Evolutionary conservation across 257 asterid genomes (phyloP).

Genomic region (Solanum gandarillasii): DNA sequence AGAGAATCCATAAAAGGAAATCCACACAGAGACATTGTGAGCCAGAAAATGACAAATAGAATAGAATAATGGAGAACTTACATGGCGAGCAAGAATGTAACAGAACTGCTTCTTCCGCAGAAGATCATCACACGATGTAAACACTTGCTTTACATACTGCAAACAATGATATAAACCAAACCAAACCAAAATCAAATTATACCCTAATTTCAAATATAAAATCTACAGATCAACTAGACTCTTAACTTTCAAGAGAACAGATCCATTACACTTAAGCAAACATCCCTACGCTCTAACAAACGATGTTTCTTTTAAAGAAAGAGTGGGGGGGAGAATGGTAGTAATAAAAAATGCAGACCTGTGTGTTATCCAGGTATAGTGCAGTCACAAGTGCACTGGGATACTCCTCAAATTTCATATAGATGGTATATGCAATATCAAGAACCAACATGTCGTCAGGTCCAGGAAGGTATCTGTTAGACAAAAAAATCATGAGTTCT

Average conservation of each 20-base stretch:
- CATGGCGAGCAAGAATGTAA: conserved; percentile 87
- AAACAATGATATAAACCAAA: conserved; percentile 9
- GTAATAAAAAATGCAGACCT: conserved; percentile 32
- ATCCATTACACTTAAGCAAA: background rate
- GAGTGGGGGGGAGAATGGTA: background rate
- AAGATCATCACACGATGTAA: conserved; percentile 43
- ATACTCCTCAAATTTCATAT: conserved; percentile 74
- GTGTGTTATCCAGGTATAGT: conserved; percentile 60
- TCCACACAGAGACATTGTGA: background rate
- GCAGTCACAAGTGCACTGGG: conserved; percentile 83
- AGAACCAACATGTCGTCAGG: conserved; percentile 80
- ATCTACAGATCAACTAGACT: background rate
- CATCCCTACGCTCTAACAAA: background rate
- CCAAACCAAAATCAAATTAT: background rate
- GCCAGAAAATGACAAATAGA: background rate
- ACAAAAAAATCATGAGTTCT: conserved; percentile 3
- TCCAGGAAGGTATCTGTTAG: conserved; percentile 76
- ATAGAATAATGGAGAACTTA: conserved; percentile 24
- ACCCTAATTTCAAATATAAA: background rate
- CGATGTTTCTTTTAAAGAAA: background rate
- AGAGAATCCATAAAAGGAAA: background rate
- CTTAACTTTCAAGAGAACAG: background rate
- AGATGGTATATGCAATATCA: conserved; percentile 70
- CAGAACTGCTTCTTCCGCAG: conserved; percentile 65
- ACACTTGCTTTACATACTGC: conserved; percentile 78